Conservation (phyloP, 2,329 filamentous ascomycete species). For the Capronia coronata region DNA sequence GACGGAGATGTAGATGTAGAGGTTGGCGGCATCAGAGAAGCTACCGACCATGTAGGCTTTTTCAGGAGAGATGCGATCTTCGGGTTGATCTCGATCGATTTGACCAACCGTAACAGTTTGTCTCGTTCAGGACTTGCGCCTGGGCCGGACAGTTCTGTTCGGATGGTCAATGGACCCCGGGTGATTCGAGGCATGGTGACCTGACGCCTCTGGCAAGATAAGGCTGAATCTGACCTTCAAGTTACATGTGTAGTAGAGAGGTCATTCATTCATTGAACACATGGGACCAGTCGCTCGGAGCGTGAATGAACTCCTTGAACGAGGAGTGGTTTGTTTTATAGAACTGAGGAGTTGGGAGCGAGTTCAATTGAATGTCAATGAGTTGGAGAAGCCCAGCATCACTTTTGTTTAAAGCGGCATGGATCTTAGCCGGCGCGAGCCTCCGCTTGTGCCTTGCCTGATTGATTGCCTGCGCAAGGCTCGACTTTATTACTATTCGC, state of each 20-base stretch:
- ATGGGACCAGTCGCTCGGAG: no score
- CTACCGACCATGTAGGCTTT: conserved; percentile 75
- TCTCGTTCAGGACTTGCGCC: conserved; percentile 10
- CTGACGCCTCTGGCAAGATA: no score
- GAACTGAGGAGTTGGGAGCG: no score
- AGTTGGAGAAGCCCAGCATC: no score
- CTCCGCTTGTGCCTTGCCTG: not conserved
- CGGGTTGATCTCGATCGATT: conserved; percentile 19
- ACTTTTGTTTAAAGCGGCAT: not conserved
- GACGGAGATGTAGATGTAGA: not conserved
- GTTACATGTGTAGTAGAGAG: no score
- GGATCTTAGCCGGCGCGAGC: not conserved
- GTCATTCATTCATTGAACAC: no score
- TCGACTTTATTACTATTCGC: no score
- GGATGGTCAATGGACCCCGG: conserved; percentile 10
- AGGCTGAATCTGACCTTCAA: no score
- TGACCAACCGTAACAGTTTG: conserved; percentile 8
- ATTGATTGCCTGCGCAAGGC: not conserved
- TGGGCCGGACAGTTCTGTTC: conserved; percentile 8
- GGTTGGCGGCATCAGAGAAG: conserved; percentile 57
- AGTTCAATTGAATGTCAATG: no score
- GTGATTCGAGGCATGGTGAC: conserved; percentile 15
- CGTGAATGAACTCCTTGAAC: no score
- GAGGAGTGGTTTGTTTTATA: no score
- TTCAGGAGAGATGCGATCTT: conserved; percentile 48